Percentiles rank a stretch among this genome's conserved stretches.
phyloP scores from a whole-genome alignment of 1,284 basidiomycete species.

The Ganoderma resinaceum region DNA sequence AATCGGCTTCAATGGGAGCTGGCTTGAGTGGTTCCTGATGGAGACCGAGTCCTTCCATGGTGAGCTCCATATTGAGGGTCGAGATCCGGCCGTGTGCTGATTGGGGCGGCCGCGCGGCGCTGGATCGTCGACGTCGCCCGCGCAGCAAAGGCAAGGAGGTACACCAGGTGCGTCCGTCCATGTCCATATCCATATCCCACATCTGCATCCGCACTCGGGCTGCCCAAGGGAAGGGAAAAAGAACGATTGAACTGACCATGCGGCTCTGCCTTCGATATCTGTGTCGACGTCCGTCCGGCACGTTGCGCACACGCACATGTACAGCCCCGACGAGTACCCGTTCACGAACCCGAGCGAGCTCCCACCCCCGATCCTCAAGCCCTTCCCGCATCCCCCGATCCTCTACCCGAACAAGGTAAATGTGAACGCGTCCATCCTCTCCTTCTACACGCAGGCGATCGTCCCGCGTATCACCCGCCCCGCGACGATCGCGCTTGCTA shows the following conservation, averaged over 20 bases:
- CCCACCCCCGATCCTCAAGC: slow-evolving; percentile 84
- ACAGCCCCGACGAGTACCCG: slow-evolving; percentile 97
- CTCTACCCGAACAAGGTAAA: slow-evolving; percentile 88
- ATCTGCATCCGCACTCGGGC: not conserved
- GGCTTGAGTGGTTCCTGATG: slow-evolving; percentile 97
- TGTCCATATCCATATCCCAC: not conserved
- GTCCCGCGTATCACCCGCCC: slow-evolving; percentile 84
- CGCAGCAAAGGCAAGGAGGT: slow-evolving; percentile 90
- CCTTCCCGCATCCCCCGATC: slow-evolving; percentile 79
- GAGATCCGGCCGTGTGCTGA: slow-evolving; percentile 8
- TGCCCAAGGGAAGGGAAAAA: not conserved
- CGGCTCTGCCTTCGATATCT: not conserved
- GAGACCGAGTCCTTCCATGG: slow-evolving; percentile 96
- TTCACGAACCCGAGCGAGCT: slow-evolving; percentile 82
- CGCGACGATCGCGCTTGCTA: slow-evolving; percentile 67
- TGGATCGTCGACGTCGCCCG: slow-evolving; percentile 7
- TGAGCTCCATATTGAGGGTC: slow-evolving; percentile 45
- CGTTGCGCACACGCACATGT: not conserved
- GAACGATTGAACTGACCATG: not conserved
- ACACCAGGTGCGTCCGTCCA: slow-evolving; percentile 72
- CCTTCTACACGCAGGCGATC: slow-evolving; percentile 87
- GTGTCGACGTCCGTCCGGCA: not conserved
- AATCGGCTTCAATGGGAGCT: slow-evolving; percentile 81
- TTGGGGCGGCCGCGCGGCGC: not conserved
- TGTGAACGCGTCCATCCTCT: slow-evolving; percentile 85